Evolutionary conservation across 2,329 filamentous ascomycete species (phyloP).

Genomic region (Monilinia fructicola): DNA sequence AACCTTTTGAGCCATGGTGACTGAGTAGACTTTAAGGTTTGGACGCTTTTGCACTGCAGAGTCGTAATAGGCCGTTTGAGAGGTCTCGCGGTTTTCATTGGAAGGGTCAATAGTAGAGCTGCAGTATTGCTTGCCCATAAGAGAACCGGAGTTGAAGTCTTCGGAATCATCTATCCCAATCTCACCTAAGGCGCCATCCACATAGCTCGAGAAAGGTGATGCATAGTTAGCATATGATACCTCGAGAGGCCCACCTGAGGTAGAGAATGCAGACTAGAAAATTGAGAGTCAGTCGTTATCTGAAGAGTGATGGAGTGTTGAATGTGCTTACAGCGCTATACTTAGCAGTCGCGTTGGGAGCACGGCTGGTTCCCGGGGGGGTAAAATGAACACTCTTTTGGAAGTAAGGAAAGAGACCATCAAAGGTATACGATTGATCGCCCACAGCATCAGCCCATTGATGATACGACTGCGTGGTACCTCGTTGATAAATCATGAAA

Average conservation of each 20-base stretch:
- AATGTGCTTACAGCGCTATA: neutral
- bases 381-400: slow-evolving; percentile 36
- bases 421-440: slow-evolving; percentile 48
- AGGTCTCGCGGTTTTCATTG: neutral
- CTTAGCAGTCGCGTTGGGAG: neutral
- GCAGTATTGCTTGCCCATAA: slow-evolving; percentile 16
- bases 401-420: slow-evolving; percentile 48
- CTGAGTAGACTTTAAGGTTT: slow-evolving; percentile 44
- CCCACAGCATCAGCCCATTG: slow-evolving; percentile 45
- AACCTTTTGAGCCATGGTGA: slow-evolving; percentile 47
- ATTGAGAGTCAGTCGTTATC: neutral
- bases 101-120: slow-evolving; percentile 12
- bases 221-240: slow-evolving; percentile 46
- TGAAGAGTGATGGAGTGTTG: neutral
- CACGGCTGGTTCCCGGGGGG: slow-evolving; percentile 25
- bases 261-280: slow-evolving; percentile 13
- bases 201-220: slow-evolving; percentile 37
- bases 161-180: slow-evolving; percentile 35
- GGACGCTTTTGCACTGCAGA: neutral
- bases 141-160: slow-evolving; percentile 8
- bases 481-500: slow-evolving; percentile 35
- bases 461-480: slow-evolving; percentile 36
- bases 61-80: slow-evolving; percentile 15
- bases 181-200: slow-evolving; percentile 44
- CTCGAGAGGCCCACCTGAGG: slow-evolving; percentile 41